Evolutionary conservation across 129 eudicot species (phyloP), one percentile per base, ranked within the genome.

Genomic region (Kitagawia praeruptora): DNA sequence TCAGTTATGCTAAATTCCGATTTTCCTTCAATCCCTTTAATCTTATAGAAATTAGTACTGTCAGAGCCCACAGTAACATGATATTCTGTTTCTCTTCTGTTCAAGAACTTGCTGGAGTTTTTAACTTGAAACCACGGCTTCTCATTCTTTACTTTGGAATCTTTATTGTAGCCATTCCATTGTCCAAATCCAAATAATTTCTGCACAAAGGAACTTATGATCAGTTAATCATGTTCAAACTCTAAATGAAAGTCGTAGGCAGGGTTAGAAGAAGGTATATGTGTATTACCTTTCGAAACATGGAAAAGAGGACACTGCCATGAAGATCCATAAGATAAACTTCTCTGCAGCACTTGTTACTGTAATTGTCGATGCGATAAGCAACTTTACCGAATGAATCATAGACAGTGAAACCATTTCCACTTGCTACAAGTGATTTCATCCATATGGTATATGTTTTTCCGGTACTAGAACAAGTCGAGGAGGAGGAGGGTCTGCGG

Each of bases 331-430:
- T 92, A 83, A 92, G 87, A 51, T 75, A 87, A 28, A 92, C 91
- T 84, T 86, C 66, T 38, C 79, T 86, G 82, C 97, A 76, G 47
- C 88, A 77, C 75, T 82, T 87, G 18, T 67, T 78, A 80, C 85
- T 89, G 49, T 92, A 92, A 73, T 92, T 92, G 81, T 92, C 97
- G 8, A 90, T 89, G 3, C 97, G 91, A 76, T 86, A 92, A 74
- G 78, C 89, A 40, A 92, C 80, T 72, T 90, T 87, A 0, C 97
- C 97, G 19, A 72, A 83, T 0, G 97, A 90, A 78, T 88, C 83
- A 80, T 86, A 90, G 12, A 90, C 90, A 39, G 96, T 90, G 90
- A 86, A 92, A 21, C 97, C 97, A 75, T 90, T 86, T 61, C 97
- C 87, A 38, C 90, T 88, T 79, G 85, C 79, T 21, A 92, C 88